Evolutionary conservation across 2,329 filamentous ascomycete species (phyloP).

Genomic region (Laburnicola sp.): DNA sequence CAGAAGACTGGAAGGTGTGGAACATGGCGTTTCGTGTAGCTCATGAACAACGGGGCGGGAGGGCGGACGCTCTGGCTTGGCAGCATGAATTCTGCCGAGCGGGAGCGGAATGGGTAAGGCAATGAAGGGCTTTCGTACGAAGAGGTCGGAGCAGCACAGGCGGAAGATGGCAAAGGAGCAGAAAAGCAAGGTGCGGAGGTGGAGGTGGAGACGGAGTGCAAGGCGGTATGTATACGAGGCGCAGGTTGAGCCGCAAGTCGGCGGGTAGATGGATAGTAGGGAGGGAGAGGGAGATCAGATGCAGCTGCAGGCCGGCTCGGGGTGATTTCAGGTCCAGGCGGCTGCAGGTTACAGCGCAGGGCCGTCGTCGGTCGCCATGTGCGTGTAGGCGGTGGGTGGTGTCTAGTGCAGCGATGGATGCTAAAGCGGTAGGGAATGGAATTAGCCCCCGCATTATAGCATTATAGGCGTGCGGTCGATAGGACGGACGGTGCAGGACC

Average conservation of each 20-base stretch:
- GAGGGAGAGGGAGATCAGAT: slow-evolving; percentile 3
- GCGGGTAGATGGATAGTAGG: not conserved
- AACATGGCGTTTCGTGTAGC: slow-evolving; percentile 41
- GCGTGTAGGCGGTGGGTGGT: not conserved
- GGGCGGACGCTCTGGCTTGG: not conserved
- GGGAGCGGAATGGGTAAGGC: not conserved
- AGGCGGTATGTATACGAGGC: slow-evolving; percentile 4
- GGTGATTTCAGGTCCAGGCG: slow-evolving; percentile 14
- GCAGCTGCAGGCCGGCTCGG: slow-evolving; percentile 8
- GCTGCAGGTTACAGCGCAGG: slow-evolving; percentile 21
- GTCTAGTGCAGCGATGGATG: slow-evolving; percentile 20
- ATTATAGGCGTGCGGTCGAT: slow-evolving; percentile 28
- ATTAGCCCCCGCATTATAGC: slow-evolving; percentile 36
- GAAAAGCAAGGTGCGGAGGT: not conserved
- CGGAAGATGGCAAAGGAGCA: not conserved
- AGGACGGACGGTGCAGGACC: slow-evolving; percentile 11
- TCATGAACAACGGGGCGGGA: not conserved
- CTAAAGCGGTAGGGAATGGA: slow-evolving; percentile 12
- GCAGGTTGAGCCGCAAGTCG: not conserved
- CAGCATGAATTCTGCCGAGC: no score
- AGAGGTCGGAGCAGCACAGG: no score
- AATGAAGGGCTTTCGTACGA: no score
- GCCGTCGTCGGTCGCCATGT: slow-evolving; percentile 14
- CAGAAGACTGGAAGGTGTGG: slow-evolving; percentile 50
- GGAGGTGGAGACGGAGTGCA: not conserved